Base-by-base conservation (phyloP, 1,139 yeast genomes). In the Hanseniaspora sp. region DNA sequence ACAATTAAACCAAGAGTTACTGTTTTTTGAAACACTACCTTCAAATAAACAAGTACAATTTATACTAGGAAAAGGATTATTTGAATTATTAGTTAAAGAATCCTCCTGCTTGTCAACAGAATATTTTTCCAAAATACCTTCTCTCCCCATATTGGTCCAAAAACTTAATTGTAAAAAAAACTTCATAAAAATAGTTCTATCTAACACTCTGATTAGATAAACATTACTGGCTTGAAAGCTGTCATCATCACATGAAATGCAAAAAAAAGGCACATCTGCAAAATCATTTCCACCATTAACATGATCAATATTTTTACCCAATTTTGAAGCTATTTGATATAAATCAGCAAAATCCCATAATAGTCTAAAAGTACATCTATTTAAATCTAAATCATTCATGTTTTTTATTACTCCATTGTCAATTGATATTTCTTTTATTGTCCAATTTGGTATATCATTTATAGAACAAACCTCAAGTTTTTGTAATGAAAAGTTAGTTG, bases 91-190 rank as follows among this genome's bases (percentile, higher is more conserved):
- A 5, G 17, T 13, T 2, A 30, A 11, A 7, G 5, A 5, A 6
- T 41, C 42, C 12, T 3, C 7, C 9, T 49, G 42, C 18, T 11
- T 13, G 11, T 30, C 48, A 23, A 35, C 28, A 29, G 38, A 31
- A 31, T 43, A 48, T 40, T 44, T 48, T 40, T 48, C 53, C 30
- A 54, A 30, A 7, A 52, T 33, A 8, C 87, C 86, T 43, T 68
- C 72, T 1, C 82, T 79, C 58, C 72, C 75, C 60, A 83, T 63
- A 48, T 76, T 73, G 59, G 81, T 83, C 92, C 94, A 83, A 48
- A 81, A 76, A 38, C 80, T 63, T 48, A 83, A 67, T 28, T 76
- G 64, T 46, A 78, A 70, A n/a, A 83, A 59, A 34, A 83, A 63
- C 52, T 71, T 70, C 37, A 76, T 72, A 57, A 81, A 80, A 43